Percentiles rank a stretch among this genome's conserved stretches.
Conservation (phyloP, 345 rosid genomes). For the Eucalyptus lansdowneana region DNA sequence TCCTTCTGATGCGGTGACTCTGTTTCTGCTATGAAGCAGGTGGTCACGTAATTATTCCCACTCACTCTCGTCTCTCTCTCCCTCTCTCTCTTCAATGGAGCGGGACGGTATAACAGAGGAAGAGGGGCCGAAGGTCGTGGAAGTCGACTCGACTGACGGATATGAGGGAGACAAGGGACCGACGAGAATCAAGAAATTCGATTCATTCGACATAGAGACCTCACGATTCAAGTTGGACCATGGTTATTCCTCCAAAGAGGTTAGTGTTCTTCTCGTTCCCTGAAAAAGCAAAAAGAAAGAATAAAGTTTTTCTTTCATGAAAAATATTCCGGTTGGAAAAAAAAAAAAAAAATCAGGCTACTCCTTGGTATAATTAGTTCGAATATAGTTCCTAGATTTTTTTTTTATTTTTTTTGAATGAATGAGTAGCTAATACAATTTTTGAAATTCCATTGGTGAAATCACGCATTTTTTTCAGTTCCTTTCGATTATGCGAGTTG, state of each 20-base stretch:
- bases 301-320: not conserved
- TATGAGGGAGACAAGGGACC: not conserved
- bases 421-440: not conserved
- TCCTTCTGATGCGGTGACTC: not conserved
- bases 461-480: not conserved
- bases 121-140: not conserved
- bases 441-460: not conserved
- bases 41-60: not conserved
- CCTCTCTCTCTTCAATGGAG: not conserved
- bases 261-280: not conserved
- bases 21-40: not conserved
- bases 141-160: not conserved
- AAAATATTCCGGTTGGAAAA: not conserved
- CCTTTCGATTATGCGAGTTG: not conserved
- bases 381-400: not conserved
- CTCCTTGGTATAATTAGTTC: not conserved
- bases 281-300: not conserved
- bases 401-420: not conserved
- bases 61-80: not conserved
- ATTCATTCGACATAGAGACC: not conserved
- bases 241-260: not conserved
- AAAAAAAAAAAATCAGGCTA: not conserved
- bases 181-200: not conserved
- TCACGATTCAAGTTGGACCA: not conserved
- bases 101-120: not conserved